Conservation (phyloP, 345 rosid genomes). For the Brassica juncea region DNA sequence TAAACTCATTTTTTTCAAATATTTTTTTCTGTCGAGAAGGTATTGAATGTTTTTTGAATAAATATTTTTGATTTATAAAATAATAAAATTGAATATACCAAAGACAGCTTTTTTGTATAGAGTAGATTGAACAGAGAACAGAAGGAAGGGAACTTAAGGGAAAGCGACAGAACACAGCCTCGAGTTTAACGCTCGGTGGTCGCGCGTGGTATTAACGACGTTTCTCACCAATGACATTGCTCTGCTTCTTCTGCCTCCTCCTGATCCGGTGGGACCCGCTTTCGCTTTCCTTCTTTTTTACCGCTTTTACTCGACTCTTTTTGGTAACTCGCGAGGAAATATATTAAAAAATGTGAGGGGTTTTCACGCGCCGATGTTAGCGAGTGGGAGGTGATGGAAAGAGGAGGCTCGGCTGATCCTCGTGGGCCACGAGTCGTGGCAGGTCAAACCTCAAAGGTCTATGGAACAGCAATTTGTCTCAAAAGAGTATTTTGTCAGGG, state of each 20-base stretch:
- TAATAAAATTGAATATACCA: background rate
- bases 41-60: background rate
- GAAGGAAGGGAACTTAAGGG: conserved; percentile 20
- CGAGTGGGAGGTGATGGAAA: background rate
- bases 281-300: background rate
- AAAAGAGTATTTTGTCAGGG: conserved; percentile 30
- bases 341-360: background rate
- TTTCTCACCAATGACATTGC: conserved; percentile 12
- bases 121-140: background rate
- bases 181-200: conserved; percentile 26
- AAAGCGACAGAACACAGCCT: conserved; percentile 31
- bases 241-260: conserved; percentile 3
- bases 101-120: conserved; percentile 11
- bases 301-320: background rate
- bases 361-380: background rate
- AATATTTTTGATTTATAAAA: background rate
- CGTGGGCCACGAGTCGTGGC: conserved; percentile 33
- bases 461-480: conserved; percentile 25
- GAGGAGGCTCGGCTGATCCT: background rate
- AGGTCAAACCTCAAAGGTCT: conserved; percentile 26
- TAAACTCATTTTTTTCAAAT: background rate
- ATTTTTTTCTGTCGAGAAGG: background rate
- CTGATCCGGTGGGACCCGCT: conserved; percentile 25
- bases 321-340: background rate
- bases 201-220: conserved; percentile 31